Evolutionary conservation across 176 grass and related monocot genomes (phyloP).

Genomic region (Eragrostis nindensis): DNA sequence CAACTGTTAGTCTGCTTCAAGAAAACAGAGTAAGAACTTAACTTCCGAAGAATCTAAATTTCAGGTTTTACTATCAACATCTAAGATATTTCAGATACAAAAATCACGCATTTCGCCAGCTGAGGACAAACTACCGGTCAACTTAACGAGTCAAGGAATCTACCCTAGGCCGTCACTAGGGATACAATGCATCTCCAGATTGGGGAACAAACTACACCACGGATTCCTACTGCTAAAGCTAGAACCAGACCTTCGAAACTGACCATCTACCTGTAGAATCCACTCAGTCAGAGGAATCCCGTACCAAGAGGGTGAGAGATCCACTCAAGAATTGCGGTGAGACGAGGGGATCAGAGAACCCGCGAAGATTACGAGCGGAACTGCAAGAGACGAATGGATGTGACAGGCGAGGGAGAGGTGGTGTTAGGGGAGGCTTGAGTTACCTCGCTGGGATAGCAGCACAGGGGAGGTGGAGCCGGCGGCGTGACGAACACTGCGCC

Average conservation of each 20-base stretch:
- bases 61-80: not conserved
- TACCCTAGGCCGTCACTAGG: not conserved
- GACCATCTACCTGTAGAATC: not conserved
- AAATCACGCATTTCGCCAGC: not conserved
- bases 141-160: not conserved
- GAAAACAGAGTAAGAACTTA: not conserved
- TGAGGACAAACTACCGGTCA: conserved; percentile 1
- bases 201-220: not conserved
- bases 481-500: conserved; percentile 7
- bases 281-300: not conserved
- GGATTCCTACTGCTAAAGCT: conserved; percentile 3
- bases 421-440: not conserved
- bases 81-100: not conserved
- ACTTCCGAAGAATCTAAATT: not conserved
- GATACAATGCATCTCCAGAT: not conserved
- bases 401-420: not conserved
- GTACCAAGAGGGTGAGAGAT: not conserved
- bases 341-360: not conserved
- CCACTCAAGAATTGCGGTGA: not conserved
- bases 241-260: not conserved
- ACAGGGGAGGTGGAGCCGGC: not conserved
- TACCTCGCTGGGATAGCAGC: conserved; percentile 16
- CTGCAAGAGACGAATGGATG: not conserved
- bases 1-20: not conserved
- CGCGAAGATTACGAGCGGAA: not conserved